phyloP scores from a whole-genome alignment of 2,329 filamentous ascomycete species.

The Beauveria sp. region DNA sequence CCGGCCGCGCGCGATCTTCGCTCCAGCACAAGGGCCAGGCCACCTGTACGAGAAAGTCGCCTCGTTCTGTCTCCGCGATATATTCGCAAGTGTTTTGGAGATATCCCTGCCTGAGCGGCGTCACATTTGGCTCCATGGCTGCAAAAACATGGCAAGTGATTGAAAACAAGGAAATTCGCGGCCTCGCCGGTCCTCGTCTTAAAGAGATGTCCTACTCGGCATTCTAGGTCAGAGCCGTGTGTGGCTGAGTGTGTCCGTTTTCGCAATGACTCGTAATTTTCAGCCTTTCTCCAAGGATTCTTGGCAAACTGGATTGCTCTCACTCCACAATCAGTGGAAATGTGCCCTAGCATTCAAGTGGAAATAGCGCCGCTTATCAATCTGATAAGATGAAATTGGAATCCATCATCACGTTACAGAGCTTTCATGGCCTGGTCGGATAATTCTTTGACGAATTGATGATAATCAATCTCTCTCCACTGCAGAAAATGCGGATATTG shows the following conservation, averaged over 20 bases:
- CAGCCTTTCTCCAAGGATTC: not conserved
- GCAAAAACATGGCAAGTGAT: too few species aligned
- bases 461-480: not conserved
- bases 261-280: not conserved
- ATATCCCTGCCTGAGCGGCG: not conserved
- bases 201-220: not conserved
- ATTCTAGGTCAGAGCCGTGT: not conserved
- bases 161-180: not conserved
- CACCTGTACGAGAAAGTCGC: conserved; percentile 24
- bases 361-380: not conserved
- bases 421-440: not conserved
- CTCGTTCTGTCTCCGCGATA: conserved; percentile 18
- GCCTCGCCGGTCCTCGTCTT: not conserved
- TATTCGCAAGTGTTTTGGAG: conserved; percentile 22
- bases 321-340: not conserved
- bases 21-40: conserved; percentile 24
- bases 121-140: not conserved
- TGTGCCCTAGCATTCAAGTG: not conserved
- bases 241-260: not conserved
- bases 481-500: too few species aligned
- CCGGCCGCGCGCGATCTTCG: conserved; percentile 17
- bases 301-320: not conserved
- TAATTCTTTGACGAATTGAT: not conserved
- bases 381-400: not conserved
- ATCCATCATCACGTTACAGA: not conserved